Conservation (phyloP, 148 eudicot species). For the Silene uniflora region DNA sequence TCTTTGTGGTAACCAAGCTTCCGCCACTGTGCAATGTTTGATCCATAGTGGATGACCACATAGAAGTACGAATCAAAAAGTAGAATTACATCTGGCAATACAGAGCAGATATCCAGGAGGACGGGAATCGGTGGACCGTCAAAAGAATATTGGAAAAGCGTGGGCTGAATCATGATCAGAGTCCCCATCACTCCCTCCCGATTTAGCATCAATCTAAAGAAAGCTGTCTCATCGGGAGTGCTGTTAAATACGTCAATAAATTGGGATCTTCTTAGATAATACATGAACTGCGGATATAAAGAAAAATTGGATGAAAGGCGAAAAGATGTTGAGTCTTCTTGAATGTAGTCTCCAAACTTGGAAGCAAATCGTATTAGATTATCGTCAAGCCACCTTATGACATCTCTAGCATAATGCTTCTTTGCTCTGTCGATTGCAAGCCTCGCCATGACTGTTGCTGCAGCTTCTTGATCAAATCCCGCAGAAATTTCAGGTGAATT, state of each 20-base stretch:
- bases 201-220: conserved; percentile 79
- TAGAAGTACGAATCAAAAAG: conserved; percentile 88
- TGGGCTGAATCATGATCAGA: conserved; percentile 90
- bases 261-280: conserved; percentile 83
- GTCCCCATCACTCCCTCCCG: conserved; percentile 88
- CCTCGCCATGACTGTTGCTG: conserved; percentile 78
- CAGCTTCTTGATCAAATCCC: conserved; percentile 96
- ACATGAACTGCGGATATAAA: conserved; percentile 89
- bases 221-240: conserved; percentile 93
- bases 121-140: conserved; percentile 92
- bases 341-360: conserved; percentile 78
- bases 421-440: conserved; percentile 69
- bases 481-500: conserved; percentile 72
- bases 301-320: conserved; percentile 88
- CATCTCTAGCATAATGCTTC: conserved; percentile 56
- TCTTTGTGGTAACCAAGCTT: conserved; percentile 83
- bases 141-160: conserved; percentile 86
- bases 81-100: conserved; percentile 81
- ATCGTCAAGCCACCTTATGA: conserved; percentile 83
- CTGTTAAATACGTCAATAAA: conserved; percentile 86
- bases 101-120: conserved; percentile 75
- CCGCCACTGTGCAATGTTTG: conserved; percentile 84
- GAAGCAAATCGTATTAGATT: conserved; percentile 62
- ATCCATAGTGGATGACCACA: conserved; percentile 86
- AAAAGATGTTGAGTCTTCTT: conserved; percentile 83